Conservation (phyloP, 2,329 filamentous ascomycete species). For the Aspergillus hiratsukae region DNA sequence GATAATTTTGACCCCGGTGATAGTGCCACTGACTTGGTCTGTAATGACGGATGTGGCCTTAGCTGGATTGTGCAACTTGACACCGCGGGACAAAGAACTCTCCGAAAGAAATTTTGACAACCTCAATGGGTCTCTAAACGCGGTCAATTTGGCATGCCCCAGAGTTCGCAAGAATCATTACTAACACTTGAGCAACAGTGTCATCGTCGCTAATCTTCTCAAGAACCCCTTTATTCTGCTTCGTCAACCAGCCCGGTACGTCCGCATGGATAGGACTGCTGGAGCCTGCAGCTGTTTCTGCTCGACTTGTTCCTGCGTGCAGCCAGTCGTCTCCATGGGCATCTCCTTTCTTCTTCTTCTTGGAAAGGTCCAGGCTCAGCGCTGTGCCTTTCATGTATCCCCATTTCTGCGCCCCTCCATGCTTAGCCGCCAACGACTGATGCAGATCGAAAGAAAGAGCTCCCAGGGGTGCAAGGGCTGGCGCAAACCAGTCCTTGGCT, state of each 20-base stretch:
- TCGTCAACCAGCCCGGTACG: conserved; percentile 57
- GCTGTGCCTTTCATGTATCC: conserved; percentile 58
- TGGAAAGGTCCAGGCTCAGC: conserved; percentile 48
- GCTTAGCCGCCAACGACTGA: conserved; percentile 55
- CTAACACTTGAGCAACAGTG: conserved; percentile 62
- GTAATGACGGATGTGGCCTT: conserved; percentile 50
- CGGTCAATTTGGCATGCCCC: background rate
- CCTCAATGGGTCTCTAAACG: conserved; percentile 57
- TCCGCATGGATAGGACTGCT: conserved; percentile 31
- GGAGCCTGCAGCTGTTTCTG: conserved; percentile 45
- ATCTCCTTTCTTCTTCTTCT: conserved; percentile 35
- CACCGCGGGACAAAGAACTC: conserved; percentile 55
- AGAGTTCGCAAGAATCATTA: conserved; percentile 9
- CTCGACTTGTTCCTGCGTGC: conserved; percentile 59
- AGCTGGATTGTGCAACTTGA: conserved; percentile 63
- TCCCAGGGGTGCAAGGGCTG: conserved; percentile 55
- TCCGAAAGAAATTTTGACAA: conserved; percentile 64
- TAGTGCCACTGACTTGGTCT: conserved; percentile 44
- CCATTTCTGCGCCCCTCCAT: conserved; percentile 57
- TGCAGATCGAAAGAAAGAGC: conserved; percentile 67
- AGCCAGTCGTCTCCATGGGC: conserved; percentile 62
- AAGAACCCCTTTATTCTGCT: conserved; percentile 51
- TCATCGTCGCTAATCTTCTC: conserved; percentile 59
- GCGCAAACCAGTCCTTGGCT: conserved; percentile 67
- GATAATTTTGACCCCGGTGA: conserved; percentile 52